These are phyloP conservation scores for Umbelopsis isabellina DNA, from an alignment of 192 early-diverging fungal species.

Conservation along the genomic window DNA sequence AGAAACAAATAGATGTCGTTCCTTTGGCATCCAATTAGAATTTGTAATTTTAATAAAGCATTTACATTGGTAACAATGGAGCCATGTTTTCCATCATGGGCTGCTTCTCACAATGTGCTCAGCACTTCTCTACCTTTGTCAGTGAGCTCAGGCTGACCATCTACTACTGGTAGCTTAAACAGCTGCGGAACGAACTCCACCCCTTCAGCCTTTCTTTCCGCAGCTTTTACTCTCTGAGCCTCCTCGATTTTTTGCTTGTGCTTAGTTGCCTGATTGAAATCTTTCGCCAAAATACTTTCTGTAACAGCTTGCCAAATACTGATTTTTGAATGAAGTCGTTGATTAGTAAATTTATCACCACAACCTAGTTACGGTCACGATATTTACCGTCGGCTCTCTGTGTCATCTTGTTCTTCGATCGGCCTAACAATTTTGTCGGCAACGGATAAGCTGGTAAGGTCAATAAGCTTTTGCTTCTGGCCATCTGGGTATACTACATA, in stretches of 20 bases:
- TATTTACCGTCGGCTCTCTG: slow-evolving; percentile 55
- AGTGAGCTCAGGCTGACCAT: slow-evolving; percentile 52
- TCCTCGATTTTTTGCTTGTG: slow-evolving; percentile 73
- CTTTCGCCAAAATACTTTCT: slow-evolving; percentile 55
- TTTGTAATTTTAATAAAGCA: too few relatives aligned
- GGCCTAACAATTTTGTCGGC: slow-evolving; percentile 59
- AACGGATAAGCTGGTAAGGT: slow-evolving; percentile 51
- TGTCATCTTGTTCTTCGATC: slow-evolving; percentile 59
- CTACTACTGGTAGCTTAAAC: slow-evolving; percentile 58
- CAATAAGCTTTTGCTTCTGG: slow-evolving; percentile 50
- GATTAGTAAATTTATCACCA: too few relatives aligned
- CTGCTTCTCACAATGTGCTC: background rate
- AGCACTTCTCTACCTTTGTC: slow-evolving; percentile 18
- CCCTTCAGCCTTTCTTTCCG: slow-evolving; percentile 47
- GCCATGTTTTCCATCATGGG: too few relatives aligned
- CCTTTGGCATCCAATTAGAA: too few relatives aligned
- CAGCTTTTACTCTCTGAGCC: slow-evolving; percentile 55
- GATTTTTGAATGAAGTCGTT: background rate
- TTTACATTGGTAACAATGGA: too few relatives aligned
- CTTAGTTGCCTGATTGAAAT: slow-evolving; percentile 63
- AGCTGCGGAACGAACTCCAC: slow-evolving; percentile 58
- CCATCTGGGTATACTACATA: slow-evolving; percentile 31
- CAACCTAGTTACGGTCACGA: too few relatives aligned
- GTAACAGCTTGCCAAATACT: slow-evolving; percentile 68
- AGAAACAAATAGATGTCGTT: too few relatives aligned